Base-by-base conservation (phyloP, 495 filamentous ascomycete genomes). In the Aspergillus coremiiformis region DNA sequence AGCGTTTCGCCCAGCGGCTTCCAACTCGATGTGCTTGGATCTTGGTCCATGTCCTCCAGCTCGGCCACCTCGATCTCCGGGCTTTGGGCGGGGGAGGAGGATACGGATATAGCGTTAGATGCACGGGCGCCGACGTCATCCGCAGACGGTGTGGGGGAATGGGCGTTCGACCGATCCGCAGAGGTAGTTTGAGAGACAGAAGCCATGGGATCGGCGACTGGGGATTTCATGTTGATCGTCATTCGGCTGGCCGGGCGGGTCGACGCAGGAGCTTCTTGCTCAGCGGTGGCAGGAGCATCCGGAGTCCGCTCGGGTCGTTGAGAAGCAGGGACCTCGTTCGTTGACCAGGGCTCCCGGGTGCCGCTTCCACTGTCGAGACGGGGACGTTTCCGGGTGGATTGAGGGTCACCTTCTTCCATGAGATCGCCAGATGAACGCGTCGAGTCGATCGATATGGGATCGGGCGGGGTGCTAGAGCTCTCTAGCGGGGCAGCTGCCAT, bases 351-450 rank as follows among this genome's bases (percentile, higher is more conserved):
- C 65, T 72, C 69, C 47, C 67, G 67, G 33, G 68, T 62, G 52
- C 67, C 65, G 56, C 68, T 71, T 55, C 77, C 78, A 64, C 72
- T 79, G 64, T 84, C 80, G 49, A 84, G 74, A 60, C 81, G 80
- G 44, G 78, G 81, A 54, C 81, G 78, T 68, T 84, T 84, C 61
- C 80, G 75, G 54, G 75, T 79, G 45, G 68, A 67, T 46, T 78
- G 73, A 48, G 74, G 67, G 56, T 79, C 69, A 42, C 65, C 61
- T 62, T 82, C 78, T 68, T 83, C 81, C 73, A 81, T 78, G 59
- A 70, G 70, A 66, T 77, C 74, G 58, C 68, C 54, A 52, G 60
- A 49, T 30, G 54, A 47, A 64, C 63, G 63, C 47, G 66, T 62
- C 39, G 64, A 56, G 46, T 69, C 64, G 53, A 48, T 66, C 52